Evolutionary conservation across 1,284 basidiomycete genomes (phyloP).

Genomic region (Boletellus sp.): DNA sequence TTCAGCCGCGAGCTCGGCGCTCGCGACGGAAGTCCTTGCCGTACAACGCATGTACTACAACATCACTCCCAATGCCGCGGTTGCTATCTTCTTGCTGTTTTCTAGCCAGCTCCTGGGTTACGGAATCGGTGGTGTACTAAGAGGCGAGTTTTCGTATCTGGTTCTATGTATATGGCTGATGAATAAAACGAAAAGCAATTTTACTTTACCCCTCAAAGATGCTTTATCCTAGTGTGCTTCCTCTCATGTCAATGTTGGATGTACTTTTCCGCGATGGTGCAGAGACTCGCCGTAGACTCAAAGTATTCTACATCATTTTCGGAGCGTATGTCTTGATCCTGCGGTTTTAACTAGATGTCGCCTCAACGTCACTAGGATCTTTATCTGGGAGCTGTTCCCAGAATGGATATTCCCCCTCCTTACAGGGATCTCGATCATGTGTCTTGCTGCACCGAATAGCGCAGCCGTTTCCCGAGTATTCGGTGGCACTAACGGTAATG

Average conservation of each 20-base stretch:
- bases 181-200: conserved; percentile 32
- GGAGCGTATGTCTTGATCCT: conserved; percentile 25
- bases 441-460: conserved; percentile 50
- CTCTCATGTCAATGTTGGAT: conserved; percentile 56
- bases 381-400: conserved; percentile 49
- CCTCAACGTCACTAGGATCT: conserved; percentile 33
- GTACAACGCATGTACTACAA: conserved; percentile 57
- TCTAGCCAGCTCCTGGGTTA: conserved; percentile 60
- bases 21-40: conserved; percentile 64
- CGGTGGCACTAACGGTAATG: conserved; percentile 58
- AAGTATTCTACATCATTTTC: conserved; percentile 51
- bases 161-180: conserved; percentile 2
- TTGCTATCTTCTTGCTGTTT: conserved; percentile 56
- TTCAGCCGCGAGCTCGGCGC: conserved; percentile 59
- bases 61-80: conserved; percentile 48
- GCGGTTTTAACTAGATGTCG: neutral
- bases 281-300: conserved; percentile 42
- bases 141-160: conserved; percentile 32
- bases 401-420: conserved; percentile 52
- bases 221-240: conserved; percentile 52
- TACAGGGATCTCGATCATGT: conserved; percentile 53
- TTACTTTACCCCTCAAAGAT: conserved; percentile 68
- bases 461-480: conserved; percentile 52
- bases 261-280: conserved; percentile 49
- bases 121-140: conserved; percentile 58